Percentiles rank a stretch among this genome's conserved stretches.
These are phyloP conservation scores for Massariosphaeria phaeospora DNA, from an alignment of 495 filamentous ascomycete genomes.

Conservation along the genomic window DNA sequence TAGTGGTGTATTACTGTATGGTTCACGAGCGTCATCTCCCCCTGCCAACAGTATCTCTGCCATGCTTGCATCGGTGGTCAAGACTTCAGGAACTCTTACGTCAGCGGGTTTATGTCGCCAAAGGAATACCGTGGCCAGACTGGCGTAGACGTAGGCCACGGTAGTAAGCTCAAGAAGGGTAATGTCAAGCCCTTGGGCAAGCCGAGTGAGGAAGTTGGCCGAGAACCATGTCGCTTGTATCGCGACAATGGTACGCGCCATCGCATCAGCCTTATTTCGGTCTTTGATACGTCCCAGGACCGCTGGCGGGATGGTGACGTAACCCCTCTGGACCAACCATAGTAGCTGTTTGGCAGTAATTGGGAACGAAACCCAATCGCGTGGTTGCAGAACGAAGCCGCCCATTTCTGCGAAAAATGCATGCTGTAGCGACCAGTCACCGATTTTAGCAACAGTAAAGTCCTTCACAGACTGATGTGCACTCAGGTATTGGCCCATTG, in stretches of 20 bases:
- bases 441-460: background rate
- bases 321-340: constrained; percentile 26
- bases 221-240: constrained; percentile 32
- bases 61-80: background rate
- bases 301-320: constrained; percentile 20
- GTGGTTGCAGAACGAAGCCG: constrained; percentile 26
- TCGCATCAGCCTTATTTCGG: constrained; percentile 31
- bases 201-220: constrained; percentile 13
- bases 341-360: constrained; percentile 30
- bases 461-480: background rate
- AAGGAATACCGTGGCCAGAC: constrained; percentile 6
- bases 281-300: constrained; percentile 17
- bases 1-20: constrained; percentile 3
- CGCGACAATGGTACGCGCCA: constrained; percentile 25
- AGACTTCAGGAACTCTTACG: background rate
- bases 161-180: constrained; percentile 14
- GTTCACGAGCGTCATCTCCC: background rate
- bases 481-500: background rate
- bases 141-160: constrained; percentile 7
- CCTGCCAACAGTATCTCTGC: background rate
- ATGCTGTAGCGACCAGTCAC: constrained; percentile 35
- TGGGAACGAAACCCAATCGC: constrained; percentile 30
- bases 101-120: constrained; percentile 24
- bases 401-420: constrained; percentile 41
- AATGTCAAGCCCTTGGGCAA: background rate